Evolutionary conservation across 208 protist species (phyloP), one percentile per base, ranked within the genome.

Genomic region (Acanthamoeba lenticulata): DNA sequence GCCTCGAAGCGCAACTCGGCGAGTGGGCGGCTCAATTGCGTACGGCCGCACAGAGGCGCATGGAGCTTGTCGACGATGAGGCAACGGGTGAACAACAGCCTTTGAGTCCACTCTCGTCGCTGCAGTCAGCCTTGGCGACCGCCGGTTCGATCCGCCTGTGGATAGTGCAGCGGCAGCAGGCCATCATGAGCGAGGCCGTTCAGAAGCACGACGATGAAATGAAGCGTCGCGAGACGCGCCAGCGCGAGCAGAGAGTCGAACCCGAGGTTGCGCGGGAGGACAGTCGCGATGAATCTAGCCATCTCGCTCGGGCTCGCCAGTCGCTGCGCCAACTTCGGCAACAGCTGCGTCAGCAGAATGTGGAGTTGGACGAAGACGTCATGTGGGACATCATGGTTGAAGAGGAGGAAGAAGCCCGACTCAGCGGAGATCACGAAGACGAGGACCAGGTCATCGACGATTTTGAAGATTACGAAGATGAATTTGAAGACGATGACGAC

Each of bases 361-460:
- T 57, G 24, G n/a, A 86, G 44, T 44, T 86, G 44, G 44, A 86
- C 21, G 77, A 86, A 21, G 77, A 86, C 21, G 77, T 57, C 77
- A 86, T 86, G 77, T 86, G 77, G 77, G 77, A 86, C 11, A 86
- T 86, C 45, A 86, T 86, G 77, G 77, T 86, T 2, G 77, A 86
- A 27, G 77, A 86, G 27, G 77, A 86, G n/a, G 77, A 86, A 24
- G 77, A 86, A 24, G 77, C 40, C 27, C 77, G 77, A 9, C 69
- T 81, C 38, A 21, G 69, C 15, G 69, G 40, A 19, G 69, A 81
- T 29, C 36, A 81, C 2, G 69, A 81, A 15, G 69, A 81, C 38
- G 69, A 81, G 24, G 67, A 77, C 57, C 27, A 65, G 24, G 57
- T 34, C 2, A n/a, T 34, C 2, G 57, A 65, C 1, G 60, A 52